Evolutionary conservation across 768 basidiomycete genomes (phyloP).

Genomic region (Rubroboletus pulcherrimus): DNA sequence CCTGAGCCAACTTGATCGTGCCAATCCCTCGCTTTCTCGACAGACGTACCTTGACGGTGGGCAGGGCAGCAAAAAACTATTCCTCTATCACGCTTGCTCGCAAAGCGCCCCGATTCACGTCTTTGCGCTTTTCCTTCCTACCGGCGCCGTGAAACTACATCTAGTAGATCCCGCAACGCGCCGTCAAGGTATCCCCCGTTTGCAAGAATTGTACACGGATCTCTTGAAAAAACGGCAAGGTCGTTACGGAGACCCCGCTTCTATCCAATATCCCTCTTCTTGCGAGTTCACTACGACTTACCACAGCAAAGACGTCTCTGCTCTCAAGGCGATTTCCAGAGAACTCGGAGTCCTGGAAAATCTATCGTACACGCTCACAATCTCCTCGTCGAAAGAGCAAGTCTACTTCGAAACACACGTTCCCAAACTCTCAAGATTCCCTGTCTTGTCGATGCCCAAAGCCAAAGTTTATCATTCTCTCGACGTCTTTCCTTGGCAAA

Average conservation of each 20-base stretch:
- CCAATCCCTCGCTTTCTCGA: constrained; percentile 51
- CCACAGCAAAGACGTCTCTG: constrained; percentile 73
- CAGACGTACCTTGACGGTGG: constrained; percentile 75
- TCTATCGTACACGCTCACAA: constrained; percentile 68
- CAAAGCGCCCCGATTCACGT: constrained; percentile 75
- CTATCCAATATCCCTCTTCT: constrained; percentile 61
- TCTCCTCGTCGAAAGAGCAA: constrained; percentile 84
- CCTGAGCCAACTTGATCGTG: constrained; percentile 72
- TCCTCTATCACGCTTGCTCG: constrained; percentile 84
- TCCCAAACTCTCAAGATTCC: constrained; percentile 77
- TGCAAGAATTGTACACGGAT: constrained; percentile 72
- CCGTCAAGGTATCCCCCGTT: constrained; percentile 73
- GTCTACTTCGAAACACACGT: constrained; percentile 74
- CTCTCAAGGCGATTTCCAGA: constrained; percentile 81
- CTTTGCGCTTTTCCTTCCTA: constrained; percentile 82
- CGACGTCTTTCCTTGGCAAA: constrained; percentile 88
- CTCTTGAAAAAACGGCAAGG: constrained; percentile 50
- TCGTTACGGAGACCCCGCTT: constrained; percentile 37
- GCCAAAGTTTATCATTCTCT: constrained; percentile 68
- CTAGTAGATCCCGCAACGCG: constrained; percentile 88
- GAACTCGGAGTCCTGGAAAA: constrained; percentile 77
- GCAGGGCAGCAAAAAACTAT: constrained; percentile 66
- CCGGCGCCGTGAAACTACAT: constrained; percentile 68
- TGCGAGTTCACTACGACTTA: constrained; percentile 67
- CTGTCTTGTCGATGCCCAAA: constrained; percentile 83